Percentiles rank a stretch among this genome's conserved stretches.
Conservation (phyloP, 1,139 yeast species). For the Kodamaea suecica region DNA sequence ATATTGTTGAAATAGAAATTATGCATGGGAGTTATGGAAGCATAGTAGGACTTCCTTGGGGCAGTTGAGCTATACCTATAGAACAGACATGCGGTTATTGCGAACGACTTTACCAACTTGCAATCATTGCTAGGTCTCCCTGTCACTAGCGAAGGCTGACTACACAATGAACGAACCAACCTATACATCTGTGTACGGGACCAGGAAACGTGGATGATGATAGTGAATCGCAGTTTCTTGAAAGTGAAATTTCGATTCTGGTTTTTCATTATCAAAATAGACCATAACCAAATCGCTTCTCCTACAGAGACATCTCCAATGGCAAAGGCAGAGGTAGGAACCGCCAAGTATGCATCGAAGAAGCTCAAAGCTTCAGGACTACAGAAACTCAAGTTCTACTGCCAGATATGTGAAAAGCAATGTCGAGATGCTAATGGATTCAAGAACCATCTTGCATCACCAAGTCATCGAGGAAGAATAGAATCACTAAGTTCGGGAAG, state of each 20-base stretch:
- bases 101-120: too few species aligned
- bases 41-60: slow-evolving; percentile 33
- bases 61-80: slow-evolving; percentile 10
- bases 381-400: slow-evolving; percentile 80
- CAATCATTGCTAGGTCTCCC: too few species aligned
- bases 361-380: slow-evolving; percentile 80
- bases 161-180: too few species aligned
- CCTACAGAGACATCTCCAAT: slow-evolving; percentile 6
- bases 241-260: too few species aligned
- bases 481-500: slow-evolving; percentile 32
- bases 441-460: slow-evolving; percentile 78
- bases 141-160: too few species aligned
- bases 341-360: slow-evolving; percentile 79
- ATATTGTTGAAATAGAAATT: slow-evolving; percentile 28
- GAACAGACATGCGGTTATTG: too few species aligned
- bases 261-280: too few species aligned
- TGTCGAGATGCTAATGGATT: slow-evolving; percentile 96
- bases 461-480: slow-evolving; percentile 62
- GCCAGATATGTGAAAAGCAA: slow-evolving; percentile 90
- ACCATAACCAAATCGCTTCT: too few species aligned
- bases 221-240: too few species aligned
- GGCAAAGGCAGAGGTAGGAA: slow-evolving; percentile 63
- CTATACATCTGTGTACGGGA: too few species aligned
- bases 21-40: slow-evolving; percentile 24
- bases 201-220: too few species aligned